These are phyloP conservation scores for Sporothrix sp. DNA, from an alignment of 2,329 filamentous ascomycete genomes.

Conservation along the genomic window DNA sequence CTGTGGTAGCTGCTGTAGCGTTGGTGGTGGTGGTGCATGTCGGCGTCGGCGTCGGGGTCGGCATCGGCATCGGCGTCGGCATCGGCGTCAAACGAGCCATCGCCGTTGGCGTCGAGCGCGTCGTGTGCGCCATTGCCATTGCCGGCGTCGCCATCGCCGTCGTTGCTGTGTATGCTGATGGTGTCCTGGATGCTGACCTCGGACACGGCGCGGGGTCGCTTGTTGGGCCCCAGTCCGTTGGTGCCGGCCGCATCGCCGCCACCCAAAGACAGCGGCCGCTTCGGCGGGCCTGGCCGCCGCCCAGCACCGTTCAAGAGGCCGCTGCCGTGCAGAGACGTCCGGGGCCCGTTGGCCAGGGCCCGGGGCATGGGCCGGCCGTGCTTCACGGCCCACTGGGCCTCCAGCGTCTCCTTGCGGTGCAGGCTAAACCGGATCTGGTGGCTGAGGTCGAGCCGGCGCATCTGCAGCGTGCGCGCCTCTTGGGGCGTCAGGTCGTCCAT, in stretches of 20 bases:
- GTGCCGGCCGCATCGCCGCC: not conserved
- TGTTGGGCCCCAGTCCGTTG: not conserved
- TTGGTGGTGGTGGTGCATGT: no score
- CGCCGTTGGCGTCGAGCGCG: not conserved
- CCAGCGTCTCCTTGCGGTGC: constrained; percentile 32
- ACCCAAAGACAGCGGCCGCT: not conserved
- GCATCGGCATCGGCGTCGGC: not conserved
- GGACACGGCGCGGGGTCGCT: constrained; percentile 11
- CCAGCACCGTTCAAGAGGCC: not conserved
- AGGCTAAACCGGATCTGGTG: constrained; percentile 35
- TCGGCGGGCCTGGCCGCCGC: not conserved
- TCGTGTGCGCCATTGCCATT: not conserved
- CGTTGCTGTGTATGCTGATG: constrained; percentile 11
- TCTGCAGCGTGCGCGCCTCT: constrained; percentile 32
- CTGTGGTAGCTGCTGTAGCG: not conserved
- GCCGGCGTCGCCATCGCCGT: not conserved
- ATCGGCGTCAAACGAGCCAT: not conserved
- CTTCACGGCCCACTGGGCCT: constrained; percentile 13
- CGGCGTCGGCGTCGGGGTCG: no score
- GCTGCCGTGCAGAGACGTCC: not conserved
- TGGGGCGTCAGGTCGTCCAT: constrained; percentile 29
- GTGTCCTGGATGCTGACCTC: constrained; percentile 14
- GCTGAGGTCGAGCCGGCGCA: constrained; percentile 33
- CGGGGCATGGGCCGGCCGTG: constrained; percentile 12
- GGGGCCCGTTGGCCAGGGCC: not conserved